Conservation (phyloP, 352 stramenopile genomes). For the Blastocystis sp. region DNA sequence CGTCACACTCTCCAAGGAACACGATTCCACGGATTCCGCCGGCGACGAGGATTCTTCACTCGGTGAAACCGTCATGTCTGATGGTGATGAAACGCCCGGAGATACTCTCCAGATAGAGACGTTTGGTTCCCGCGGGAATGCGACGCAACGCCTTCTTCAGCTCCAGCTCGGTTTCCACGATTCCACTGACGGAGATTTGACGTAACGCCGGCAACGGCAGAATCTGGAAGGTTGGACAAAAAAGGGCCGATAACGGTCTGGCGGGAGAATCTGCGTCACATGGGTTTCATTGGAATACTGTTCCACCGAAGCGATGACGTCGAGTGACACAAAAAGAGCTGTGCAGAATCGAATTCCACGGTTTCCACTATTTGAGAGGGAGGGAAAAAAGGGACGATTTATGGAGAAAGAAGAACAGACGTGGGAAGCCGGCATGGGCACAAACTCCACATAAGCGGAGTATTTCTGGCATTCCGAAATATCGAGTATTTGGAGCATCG, state of each 20-base stretch:
- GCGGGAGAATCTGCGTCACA: background rate
- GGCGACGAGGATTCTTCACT: too few species aligned
- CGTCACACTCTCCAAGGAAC: too few species aligned
- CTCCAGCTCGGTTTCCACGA: background rate
- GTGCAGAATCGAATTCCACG: background rate
- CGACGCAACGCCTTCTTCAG: background rate
- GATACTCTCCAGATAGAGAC: background rate
- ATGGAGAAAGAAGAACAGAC: background rate
- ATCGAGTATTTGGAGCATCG: background rate
- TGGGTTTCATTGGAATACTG: background rate
- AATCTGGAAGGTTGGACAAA: background rate
- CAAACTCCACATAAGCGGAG: background rate
- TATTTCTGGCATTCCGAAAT: background rate
- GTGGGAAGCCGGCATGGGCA: background rate
- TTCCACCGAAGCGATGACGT: background rate
- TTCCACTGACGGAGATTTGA: background rate
- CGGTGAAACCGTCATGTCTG: background rate
- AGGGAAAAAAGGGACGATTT: background rate
- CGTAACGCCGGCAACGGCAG: background rate
- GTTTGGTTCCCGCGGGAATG: background rate
- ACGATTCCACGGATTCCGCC: too few species aligned
- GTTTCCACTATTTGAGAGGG: slow-evolving; percentile 7
- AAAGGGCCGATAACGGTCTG: background rate
- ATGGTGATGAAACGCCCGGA: background rate
- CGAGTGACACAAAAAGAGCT: background rate